Conservation (phyloP, 1,284 basidiomycete genomes). For the Ceratobasidium sp. region DNA sequence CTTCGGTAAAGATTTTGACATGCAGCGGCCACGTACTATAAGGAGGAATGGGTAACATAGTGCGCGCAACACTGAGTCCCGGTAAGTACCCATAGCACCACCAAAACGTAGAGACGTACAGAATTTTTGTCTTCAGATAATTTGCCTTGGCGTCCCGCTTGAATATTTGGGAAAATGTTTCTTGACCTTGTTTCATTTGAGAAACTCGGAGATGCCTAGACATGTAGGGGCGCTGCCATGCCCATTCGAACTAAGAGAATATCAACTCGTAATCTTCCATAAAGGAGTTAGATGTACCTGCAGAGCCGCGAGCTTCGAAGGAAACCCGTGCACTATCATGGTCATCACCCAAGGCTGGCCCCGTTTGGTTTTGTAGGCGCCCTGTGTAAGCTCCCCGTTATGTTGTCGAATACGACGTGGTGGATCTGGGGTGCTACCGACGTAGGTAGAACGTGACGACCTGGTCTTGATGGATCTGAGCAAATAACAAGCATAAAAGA, state of each 20-base stretch:
- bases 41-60: conserved; percentile 42
- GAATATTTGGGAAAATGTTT: conserved; percentile 40
- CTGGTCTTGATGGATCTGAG: conserved; percentile 69
- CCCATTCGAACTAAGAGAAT: conserved; percentile 59
- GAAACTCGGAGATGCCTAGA: conserved; percentile 61
- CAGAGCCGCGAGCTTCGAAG: conserved; percentile 80
- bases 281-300: conserved; percentile 52
- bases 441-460: conserved; percentile 69
- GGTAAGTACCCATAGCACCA: neutral
- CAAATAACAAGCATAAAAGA: conserved; percentile 89
- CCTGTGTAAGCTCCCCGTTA: conserved; percentile 78
- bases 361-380: conserved; percentile 73
- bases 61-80: conserved; percentile 47
- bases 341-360: conserved; percentile 88
- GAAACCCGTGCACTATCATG: conserved; percentile 86
- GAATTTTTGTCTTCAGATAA: conserved; percentile 40
- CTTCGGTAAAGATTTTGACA: conserved; percentile 43
- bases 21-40: conserved; percentile 45
- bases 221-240: conserved; percentile 76
- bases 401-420: conserved; percentile 64
- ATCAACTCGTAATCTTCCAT: neutral
- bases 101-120: conserved; percentile 24
- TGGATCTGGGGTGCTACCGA: conserved; percentile 83
- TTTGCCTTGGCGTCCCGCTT: conserved; percentile 35
- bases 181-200: conserved; percentile 9